These are phyloP conservation scores for Oryza brachyantha DNA, from an alignment of 176 grass and related monocot species.

Conservation along the genomic window DNA sequence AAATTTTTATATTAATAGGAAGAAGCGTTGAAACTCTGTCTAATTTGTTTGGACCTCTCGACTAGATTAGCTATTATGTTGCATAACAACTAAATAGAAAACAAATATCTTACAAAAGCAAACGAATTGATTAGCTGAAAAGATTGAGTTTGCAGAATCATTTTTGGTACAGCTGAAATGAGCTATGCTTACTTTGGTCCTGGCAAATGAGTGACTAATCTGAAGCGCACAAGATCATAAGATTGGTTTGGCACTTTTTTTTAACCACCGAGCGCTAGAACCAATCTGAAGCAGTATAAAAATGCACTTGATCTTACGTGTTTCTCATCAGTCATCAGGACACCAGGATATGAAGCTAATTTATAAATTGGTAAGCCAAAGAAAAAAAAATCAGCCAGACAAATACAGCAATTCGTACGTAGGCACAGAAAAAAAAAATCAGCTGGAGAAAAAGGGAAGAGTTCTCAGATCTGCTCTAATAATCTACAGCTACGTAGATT, in stretches of 20 bases:
- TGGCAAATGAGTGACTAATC: not conserved
- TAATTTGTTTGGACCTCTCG: too few relatives aligned
- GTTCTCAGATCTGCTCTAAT: not conserved
- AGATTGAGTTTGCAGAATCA: not conserved
- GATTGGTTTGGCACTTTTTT: not conserved
- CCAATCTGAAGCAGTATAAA: not conserved
- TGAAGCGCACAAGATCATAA: not conserved
- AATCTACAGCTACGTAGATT: not conserved
- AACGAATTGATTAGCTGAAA: not conserved
- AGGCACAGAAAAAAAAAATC: not conserved
- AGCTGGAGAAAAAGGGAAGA: not conserved
- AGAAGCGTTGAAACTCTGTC: too few relatives aligned
- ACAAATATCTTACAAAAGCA: conserved; percentile 14
- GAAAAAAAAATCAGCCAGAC: not conserved
- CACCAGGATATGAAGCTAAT: not conserved
- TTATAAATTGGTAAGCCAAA: not conserved
- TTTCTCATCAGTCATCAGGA: not conserved
- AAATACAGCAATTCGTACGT: too few relatives aligned
- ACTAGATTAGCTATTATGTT: too few relatives aligned
- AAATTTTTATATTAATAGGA: too few relatives aligned
- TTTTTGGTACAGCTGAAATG: not conserved
- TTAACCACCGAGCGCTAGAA: not conserved
- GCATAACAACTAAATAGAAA: not conserved
- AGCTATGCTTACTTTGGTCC: not conserved
- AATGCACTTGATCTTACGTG: not conserved